Evolutionary conservation across 2,329 filamentous ascomycete species (phyloP).

Genomic region (Fusarium guadeloupense): DNA sequence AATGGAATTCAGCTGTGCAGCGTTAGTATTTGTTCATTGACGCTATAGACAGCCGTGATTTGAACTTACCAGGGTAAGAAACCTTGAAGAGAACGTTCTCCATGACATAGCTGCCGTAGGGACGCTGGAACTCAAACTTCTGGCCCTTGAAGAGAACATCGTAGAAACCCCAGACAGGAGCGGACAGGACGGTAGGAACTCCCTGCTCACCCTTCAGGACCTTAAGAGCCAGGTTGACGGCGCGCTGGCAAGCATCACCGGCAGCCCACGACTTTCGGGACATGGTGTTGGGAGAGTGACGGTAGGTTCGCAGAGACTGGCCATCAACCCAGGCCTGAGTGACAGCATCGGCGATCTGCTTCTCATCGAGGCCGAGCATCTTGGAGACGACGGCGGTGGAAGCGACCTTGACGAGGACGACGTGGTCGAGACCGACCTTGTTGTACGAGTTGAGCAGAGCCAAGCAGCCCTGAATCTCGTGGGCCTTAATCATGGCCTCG

Average conservation of each 20-base stretch:
- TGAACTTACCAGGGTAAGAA: slow-evolving; percentile 83
- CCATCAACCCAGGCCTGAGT: slow-evolving; percentile 98
- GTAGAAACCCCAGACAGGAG: slow-evolving; percentile 97
- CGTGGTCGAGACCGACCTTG: slow-evolving; percentile 97
- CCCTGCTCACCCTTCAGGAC: slow-evolving; percentile 91
- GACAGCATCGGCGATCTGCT: slow-evolving; percentile 93
- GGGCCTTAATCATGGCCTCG: slow-evolving; percentile 98
- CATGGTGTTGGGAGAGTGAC: slow-evolving; percentile 99
- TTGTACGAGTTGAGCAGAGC: slow-evolving; percentile 98
- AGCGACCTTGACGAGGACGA: slow-evolving; percentile 97
- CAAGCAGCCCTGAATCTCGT: slow-evolving; percentile 97
- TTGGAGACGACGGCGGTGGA: slow-evolving; percentile 93
- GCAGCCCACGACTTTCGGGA: slow-evolving; percentile 99
- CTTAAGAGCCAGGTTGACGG: slow-evolving; percentile 90
- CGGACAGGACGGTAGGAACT: slow-evolving; percentile 90
- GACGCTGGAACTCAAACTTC: slow-evolving; percentile 94
- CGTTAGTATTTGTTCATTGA: slow-evolving; percentile 19
- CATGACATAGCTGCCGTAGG: slow-evolving; percentile 99
- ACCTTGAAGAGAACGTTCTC: slow-evolving; percentile 99
- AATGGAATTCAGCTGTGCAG: slow-evolving; percentile 87
- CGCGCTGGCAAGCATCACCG: slow-evolving; percentile 95
- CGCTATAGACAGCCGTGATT: not conserved
- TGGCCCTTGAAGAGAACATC: slow-evolving; percentile 97
- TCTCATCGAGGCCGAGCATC: slow-evolving; percentile 89
- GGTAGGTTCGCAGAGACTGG: slow-evolving; percentile 94